Conservation (phyloP, 2,329 filamentous ascomycete genomes). For the Beauveria sp. region DNA sequence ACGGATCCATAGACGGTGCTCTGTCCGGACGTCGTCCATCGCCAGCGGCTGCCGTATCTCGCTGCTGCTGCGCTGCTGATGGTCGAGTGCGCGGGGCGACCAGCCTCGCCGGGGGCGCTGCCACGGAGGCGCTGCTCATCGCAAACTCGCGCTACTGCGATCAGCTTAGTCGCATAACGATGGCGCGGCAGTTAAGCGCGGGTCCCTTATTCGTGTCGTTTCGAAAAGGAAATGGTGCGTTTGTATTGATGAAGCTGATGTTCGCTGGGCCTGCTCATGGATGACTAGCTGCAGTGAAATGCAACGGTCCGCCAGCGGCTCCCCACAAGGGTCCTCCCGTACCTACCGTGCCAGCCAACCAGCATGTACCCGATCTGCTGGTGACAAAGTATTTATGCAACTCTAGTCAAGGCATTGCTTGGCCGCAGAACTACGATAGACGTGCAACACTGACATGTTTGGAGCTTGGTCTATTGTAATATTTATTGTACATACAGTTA, state of each 20-base stretch:
- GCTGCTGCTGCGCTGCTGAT: constrained; percentile 15
- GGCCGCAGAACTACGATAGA: not conserved
- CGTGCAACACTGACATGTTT: not conserved
- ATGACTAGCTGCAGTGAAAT: not conserved
- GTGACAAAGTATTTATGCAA: not conserved
- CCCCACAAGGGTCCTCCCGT: not conserved
- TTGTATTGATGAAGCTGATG: not conserved
- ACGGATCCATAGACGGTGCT: constrained; percentile 37
- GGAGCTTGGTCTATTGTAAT: constrained; percentile 9
- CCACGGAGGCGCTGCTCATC: constrained; percentile 6
- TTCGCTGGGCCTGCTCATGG: not conserved
- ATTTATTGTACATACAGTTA: constrained; percentile 11
- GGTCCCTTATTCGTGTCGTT: not conserved
- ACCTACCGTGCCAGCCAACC: not conserved
- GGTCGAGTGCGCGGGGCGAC: constrained; percentile 10
- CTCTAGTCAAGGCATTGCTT: not conserved
- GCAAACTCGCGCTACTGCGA: not conserved
- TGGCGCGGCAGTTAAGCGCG: not conserved
- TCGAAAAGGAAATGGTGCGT: not conserved
- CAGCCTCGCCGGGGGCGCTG: constrained; percentile 6
- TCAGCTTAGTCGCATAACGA: not conserved
- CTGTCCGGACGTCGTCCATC: constrained; percentile 26
- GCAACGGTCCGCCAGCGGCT: not conserved
- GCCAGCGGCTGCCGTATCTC: constrained; percentile 17
- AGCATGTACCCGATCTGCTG: too few species aligned